These are phyloP conservation scores for Lactuca sativa DNA, from an alignment of 129 eudicot genomes.

Conservation along the genomic window DNA sequence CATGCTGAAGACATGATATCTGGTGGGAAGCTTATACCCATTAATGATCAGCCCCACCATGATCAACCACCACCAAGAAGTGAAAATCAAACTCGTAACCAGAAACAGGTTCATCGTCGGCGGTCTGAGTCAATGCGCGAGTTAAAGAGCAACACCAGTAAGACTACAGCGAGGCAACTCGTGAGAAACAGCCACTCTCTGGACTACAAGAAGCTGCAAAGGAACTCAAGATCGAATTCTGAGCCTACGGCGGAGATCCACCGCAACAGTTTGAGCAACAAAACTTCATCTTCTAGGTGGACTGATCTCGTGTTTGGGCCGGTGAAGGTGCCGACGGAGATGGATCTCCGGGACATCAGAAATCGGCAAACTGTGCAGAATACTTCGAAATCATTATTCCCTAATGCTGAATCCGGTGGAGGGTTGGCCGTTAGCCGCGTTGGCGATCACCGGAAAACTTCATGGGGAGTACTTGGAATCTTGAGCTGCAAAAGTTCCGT, in stretches of 20 bases:
- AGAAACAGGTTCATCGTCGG: conserved; percentile 4
- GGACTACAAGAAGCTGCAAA: conserved; percentile 39
- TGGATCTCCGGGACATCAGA: conserved; percentile 62
- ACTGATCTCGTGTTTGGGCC: conserved; percentile 47
- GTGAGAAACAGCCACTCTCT: conserved; percentile 51
- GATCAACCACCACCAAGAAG: not conserved
- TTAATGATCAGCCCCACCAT: conserved; percentile 20
- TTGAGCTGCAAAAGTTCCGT: conserved; percentile 64
- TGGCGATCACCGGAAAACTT: conserved; percentile 33
- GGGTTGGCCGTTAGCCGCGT: conserved; percentile 20
- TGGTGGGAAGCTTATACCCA: conserved; percentile 65
- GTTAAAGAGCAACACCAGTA: conserved; percentile 22
- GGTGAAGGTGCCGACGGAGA: conserved; percentile 55
- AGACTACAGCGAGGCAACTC: conserved; percentile 14
- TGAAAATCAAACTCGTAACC: not conserved
- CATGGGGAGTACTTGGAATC: conserved; percentile 62
- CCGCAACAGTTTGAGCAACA: conserved; percentile 33
- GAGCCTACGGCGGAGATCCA: conserved; percentile 33
- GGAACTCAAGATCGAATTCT: conserved; percentile 35
- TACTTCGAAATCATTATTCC: conserved; percentile 27
- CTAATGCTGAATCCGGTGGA: conserved; percentile 6
- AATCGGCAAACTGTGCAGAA: conserved; percentile 56
- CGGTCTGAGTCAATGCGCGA: conserved; percentile 55
- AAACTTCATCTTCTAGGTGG: conserved; percentile 53
- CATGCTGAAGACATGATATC: conserved; percentile 76